Percentiles rank a stretch among this genome's conserved stretches.
Evolutionary conservation across 441 rosid genomes (phyloP).

Genomic region (Aquilaria agallochum): DNA sequence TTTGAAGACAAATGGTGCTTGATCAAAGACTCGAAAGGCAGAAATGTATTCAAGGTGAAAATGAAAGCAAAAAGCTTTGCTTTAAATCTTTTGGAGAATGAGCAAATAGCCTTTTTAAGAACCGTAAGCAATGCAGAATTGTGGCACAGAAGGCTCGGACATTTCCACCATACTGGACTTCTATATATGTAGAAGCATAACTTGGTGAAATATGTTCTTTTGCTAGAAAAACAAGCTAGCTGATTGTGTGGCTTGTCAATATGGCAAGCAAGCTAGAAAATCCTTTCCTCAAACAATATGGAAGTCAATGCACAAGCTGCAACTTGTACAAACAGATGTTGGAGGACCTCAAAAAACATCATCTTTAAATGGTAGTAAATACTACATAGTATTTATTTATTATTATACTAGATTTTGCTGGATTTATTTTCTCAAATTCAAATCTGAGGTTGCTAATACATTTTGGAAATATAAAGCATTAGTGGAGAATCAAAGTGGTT

Average conservation of each 20-base stretch:
- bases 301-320: slow-evolving; percentile 1
- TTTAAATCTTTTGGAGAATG: neutral
- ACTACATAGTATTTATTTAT: slow-evolving; percentile 1
- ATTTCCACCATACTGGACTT: neutral
- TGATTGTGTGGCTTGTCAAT: neutral
- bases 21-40: neutral
- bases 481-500: neutral
- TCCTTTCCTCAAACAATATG: neutral
- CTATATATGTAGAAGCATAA: slow-evolving; percentile 2
- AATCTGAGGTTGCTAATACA: slow-evolving; percentile 2
- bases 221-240: neutral
- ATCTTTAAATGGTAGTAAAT: neutral
- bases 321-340: neutral
- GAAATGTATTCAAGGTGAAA: neutral
- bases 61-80: slow-evolving; percentile 3
- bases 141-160: neutral
- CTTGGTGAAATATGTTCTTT: neutral
- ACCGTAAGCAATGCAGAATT: neutral
- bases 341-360: neutral
- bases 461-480: slow-evolving; percentile 5
- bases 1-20: slow-evolving; percentile 11
- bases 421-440: slow-evolving; percentile 5
- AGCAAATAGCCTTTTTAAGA: neutral
- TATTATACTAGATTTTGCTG: neutral
- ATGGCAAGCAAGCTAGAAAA: neutral